A percentile compares a stretch with the other conserved stretches of the same genome.
Evolutionary conservation across 2,329 filamentous ascomycete species (phyloP).

Genomic region (Clonostachys rhizophaga): DNA sequence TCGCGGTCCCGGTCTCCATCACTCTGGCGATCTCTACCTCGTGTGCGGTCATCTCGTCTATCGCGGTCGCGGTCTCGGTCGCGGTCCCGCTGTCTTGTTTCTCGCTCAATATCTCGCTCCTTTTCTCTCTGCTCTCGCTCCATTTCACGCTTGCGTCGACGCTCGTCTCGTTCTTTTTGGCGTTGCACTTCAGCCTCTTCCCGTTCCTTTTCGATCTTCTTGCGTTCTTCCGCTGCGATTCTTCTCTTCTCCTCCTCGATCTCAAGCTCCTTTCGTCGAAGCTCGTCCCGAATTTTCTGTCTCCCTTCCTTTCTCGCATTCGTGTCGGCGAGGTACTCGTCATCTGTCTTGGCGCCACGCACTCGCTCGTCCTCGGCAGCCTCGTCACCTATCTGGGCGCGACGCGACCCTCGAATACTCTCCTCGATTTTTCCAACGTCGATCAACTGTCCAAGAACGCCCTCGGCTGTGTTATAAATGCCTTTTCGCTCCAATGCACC

Average conservation of each 20-base stretch:
- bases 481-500: constrained; percentile 73
- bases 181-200: constrained; percentile 45
- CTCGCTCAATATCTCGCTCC: constrained; percentile 30
- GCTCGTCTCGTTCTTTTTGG: constrained; percentile 44
- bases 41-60: constrained; percentile 18
- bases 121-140: constrained; percentile 51
- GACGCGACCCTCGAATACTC: constrained; percentile 64
- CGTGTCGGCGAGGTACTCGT: constrained; percentile 67
- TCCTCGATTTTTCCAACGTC: constrained; percentile 63
- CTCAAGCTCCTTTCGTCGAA: constrained; percentile 53
- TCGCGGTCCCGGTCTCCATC: constrained; percentile 29
- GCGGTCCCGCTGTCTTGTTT: constrained; percentile 31
- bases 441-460: constrained; percentile 63
- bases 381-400: constrained; percentile 64
- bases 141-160: constrained; percentile 44
- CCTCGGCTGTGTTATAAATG: constrained; percentile 68
- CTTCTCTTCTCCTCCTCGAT: constrained; percentile 58
- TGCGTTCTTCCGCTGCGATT: constrained; percentile 52
- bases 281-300: constrained; percentile 55
- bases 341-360: constrained; percentile 67
- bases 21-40: constrained; percentile 22
- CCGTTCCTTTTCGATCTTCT: constrained; percentile 39
- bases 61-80: constrained; percentile 22
- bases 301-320: constrained; percentile 55
- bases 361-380: constrained; percentile 60